Evolutionary conservation across 2,329 filamentous ascomycete species (phyloP).

Genomic region (Colletotrichum sansevieriae): DNA sequence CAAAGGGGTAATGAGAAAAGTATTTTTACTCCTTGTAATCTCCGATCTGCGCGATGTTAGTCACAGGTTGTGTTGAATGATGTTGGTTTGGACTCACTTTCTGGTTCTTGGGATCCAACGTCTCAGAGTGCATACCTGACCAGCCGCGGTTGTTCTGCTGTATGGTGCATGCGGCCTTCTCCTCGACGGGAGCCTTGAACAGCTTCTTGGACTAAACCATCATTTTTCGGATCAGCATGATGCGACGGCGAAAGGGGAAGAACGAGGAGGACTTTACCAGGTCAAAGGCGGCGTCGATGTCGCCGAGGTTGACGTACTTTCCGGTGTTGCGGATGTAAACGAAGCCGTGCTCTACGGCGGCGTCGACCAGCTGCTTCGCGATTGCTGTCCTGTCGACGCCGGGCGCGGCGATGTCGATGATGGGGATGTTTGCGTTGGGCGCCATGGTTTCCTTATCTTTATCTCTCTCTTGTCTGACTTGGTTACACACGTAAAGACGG

Average conservation of each 20-base stretch:
- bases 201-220: slow-evolving; percentile 73
- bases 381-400: slow-evolving; percentile 65
- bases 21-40: slow-evolving; percentile 85
- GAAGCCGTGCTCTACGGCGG: slow-evolving; percentile 87
- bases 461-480: not conserved
- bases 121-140: slow-evolving; percentile 89
- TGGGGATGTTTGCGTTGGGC: slow-evolving; percentile 71
- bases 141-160: slow-evolving; percentile 88
- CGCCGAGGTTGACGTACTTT: slow-evolving; percentile 73
- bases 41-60: slow-evolving; percentile 67
- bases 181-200: slow-evolving; percentile 76
- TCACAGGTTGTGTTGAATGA: not conserved
- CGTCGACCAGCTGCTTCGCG: slow-evolving; percentile 80
- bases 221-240: not conserved
- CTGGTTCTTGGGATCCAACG: slow-evolving; percentile 86
- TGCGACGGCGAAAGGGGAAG: too few relatives aligned
- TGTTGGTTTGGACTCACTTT: slow-evolving; percentile 63
- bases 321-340: slow-evolving; percentile 86
- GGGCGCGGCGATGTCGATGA: slow-evolving; percentile 82
- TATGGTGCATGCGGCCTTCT: slow-evolving; percentile 83
- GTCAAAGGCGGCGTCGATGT: slow-evolving; percentile 79
- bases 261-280: slow-evolving; percentile 64
- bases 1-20: not conserved
- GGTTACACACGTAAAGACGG: not conserved
- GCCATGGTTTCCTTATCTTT: slow-evolving; percentile 44